phyloP scores from a whole-genome alignment of 148 eudicot genomes.

The Oxyria digyna region DNA sequence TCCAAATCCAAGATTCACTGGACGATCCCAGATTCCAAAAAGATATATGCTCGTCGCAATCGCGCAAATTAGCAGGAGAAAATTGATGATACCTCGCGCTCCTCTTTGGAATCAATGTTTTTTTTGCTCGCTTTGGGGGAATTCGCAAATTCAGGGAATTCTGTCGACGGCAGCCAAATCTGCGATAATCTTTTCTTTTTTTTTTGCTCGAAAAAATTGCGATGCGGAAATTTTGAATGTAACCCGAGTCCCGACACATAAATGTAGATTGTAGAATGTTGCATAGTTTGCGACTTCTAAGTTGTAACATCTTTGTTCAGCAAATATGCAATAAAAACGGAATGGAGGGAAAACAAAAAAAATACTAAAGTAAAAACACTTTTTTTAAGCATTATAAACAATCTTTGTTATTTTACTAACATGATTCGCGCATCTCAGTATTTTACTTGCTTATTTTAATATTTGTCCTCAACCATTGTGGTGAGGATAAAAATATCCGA shows the following conservation, averaged over 20 bases:
- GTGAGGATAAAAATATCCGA: too few species aligned
- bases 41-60: background rate
- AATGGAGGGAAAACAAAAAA: too few species aligned
- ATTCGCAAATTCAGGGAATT: background rate
- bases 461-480: too few species aligned
- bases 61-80: background rate
- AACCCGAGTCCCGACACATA: background rate
- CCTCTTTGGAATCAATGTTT: background rate
- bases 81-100: background rate
- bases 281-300: too few species aligned
- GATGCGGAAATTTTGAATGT: background rate
- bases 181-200: background rate
- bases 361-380: too few species aligned
- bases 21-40: background rate
- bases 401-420: too few species aligned
- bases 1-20: background rate
- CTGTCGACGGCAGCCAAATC: background rate
- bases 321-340: too few species aligned
- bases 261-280: background rate
- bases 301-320: too few species aligned
- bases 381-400: too few species aligned
- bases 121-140: background rate
- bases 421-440: too few species aligned
- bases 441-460: too few species aligned
- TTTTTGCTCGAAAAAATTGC: background rate